Percentiles rank a stretch among this genome's conserved stretches.
These are phyloP conservation scores for Blechomonas ayalai DNA, from an alignment of 208 protist species.

Conservation along the genomic window DNA sequence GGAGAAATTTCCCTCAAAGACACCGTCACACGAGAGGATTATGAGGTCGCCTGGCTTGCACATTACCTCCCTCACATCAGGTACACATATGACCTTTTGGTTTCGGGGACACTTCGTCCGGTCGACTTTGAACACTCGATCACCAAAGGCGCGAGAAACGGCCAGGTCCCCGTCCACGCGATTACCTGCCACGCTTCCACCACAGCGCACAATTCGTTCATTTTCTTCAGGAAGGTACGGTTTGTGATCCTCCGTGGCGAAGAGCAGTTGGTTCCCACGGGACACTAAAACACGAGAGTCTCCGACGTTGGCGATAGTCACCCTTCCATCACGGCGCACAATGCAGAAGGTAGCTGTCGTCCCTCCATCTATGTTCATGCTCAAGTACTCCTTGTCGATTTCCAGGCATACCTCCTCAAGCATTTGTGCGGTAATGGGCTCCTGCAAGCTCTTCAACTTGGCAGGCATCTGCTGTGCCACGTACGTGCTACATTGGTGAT, in stretches of 20 bases:
- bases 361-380: constrained; percentile 54
- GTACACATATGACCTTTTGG: constrained; percentile 85
- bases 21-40: constrained; percentile 85
- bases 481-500: constrained; percentile 69
- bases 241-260: constrained; percentile 90
- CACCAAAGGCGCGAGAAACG: constrained; percentile 91
- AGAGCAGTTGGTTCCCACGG: constrained; percentile 49
- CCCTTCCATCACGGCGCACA: constrained; percentile 32
- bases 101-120: constrained; percentile 50
- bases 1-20: constrained; percentile 86
- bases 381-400: constrained; percentile 69
- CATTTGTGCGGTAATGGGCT: constrained; percentile 42
- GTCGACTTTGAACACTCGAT: constrained; percentile 83
- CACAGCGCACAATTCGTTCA: constrained; percentile 78
- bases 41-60: constrained; percentile 73
- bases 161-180: constrained; percentile 92
- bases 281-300: constrained; percentile 85
- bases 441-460: constrained; percentile 36
- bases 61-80: constrained; percentile 59
- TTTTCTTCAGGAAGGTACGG: constrained; percentile 58
- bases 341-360: constrained; percentile 81
- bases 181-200: constrained; percentile 77
- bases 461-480: constrained; percentile 50
- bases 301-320: constrained; percentile 84
- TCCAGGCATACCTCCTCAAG: constrained; percentile 69